phyloP scores from a whole-genome alignment of 805 yeast species.

The Saccharomyces cerevisiae region DNA sequence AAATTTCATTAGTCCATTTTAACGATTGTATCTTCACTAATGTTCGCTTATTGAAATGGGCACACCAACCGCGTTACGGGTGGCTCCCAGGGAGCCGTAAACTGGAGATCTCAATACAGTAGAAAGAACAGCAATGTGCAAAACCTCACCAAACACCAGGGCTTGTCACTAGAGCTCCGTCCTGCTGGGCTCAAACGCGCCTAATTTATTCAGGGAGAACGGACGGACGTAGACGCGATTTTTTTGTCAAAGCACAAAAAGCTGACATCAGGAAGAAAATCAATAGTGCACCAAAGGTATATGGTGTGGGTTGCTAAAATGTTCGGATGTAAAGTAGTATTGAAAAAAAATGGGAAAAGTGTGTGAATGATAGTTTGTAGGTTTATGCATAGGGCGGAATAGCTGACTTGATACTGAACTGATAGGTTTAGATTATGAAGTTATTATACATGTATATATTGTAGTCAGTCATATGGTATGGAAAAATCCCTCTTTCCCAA shows the following conservation, averaged over 20 bases:
- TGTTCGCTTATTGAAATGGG: not conserved
- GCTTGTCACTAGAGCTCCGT: not conserved
- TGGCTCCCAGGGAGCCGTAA: not conserved
- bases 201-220: not conserved
- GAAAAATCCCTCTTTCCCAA: not conserved
- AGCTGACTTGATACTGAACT: not conserved
- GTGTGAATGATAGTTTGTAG: not conserved
- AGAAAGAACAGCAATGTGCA: not conserved
- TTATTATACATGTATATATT: not conserved
- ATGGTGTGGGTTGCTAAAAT: not conserved
- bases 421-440: not conserved
- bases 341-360: no score
- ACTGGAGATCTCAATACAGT: not conserved
- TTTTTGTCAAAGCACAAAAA: not conserved
- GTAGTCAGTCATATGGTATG: not conserved
- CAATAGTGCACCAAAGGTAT: no score
- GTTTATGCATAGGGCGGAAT: not conserved
- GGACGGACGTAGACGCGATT: not conserved
- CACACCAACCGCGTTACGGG: not conserved
- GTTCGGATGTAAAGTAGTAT: not conserved
- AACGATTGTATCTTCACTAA: conserved; percentile 2
- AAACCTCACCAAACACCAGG: not conserved
- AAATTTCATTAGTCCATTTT: conserved; percentile 1
- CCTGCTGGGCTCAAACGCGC: not conserved
- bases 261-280: no score